Base-by-base conservation (phyloP, 2,329 filamentous ascomycete species). In the Verruconis gallopava region DNA sequence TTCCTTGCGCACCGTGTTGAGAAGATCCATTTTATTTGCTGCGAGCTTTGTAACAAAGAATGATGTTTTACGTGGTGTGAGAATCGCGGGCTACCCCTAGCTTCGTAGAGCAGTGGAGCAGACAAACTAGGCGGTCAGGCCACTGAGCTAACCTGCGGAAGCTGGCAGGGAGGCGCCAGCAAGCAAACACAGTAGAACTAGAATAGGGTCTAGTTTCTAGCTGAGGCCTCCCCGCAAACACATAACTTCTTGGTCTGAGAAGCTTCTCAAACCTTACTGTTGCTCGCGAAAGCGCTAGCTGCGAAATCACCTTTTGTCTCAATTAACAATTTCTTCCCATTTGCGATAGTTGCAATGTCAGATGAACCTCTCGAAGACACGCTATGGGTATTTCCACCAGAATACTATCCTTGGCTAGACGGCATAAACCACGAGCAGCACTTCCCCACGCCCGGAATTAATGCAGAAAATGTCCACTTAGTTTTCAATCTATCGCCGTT, bases 1-100 rank as follows among this genome's bases (percentile, higher is more conserved):
- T 60, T 93, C 89, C 65, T 98, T 96, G 55, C 88, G 85, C 47
- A 98, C 81, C 33, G 83, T 85, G 46, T 88, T 84, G 42, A 96
- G 77, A 43, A 98, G 75, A 72, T 98, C 91, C 91, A 98, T 95
- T 44, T 19, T 63, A 38, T n/a, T n/a, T n/a, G n/a, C n/a, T n/a
- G n/a, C n/a, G n/a, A n/a, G n/a, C n/a, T n/a, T n/a, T n/a, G n/a
- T n/a, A n/a, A n/a, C n/a, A n/a, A n/a, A n/a, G n/a, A n/a, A n/a
- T n/a, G n/a, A n/a, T n/a, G n/a, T n/a, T n/a, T n/a, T n/a, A n/a
- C n/a, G n/a, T n/a, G n/a, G n/a, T n/a, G n/a, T n/a, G n/a, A n/a
- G n/a, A n/a, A n/a, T n/a, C n/a, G n/a, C n/a, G n/a, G n/a, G n/a
- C n/a, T n/a, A n/a, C n/a, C n/a, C n/a, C n/a, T n/a, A n/a, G n/a